Base-by-base conservation (phyloP, 129 eudicot genomes). In the Centella asiatica region DNA sequence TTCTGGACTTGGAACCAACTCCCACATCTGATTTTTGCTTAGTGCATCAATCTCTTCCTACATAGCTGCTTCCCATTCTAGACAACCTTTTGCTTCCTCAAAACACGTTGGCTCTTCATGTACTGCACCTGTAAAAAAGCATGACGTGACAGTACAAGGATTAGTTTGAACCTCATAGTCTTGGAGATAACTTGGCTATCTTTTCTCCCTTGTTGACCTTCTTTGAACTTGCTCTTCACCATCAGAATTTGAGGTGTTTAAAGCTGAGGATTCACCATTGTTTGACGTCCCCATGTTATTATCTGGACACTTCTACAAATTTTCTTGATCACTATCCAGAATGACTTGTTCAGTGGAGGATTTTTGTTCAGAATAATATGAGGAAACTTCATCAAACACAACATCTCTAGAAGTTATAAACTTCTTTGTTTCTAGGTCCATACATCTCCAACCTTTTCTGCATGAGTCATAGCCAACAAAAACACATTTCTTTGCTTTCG, bases 371-470 rank as follows among this genome's bases (percentile, higher is more conserved):
- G 2, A 3, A 19, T 31, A 4, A 4, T 15, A 58, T 10, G 27
- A 6, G 19, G 45, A n/a, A 0, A 31, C 5, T 3, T 32, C 26
- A 34, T 33, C 45, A 14, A 44, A n/a, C n/a, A n/a, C n/a, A n/a
- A 6, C 9, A 0, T 5, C 25, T 22, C 59, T 53, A 34, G 12
- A 58, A 27, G 26, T 22, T 17, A 33, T 51, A 23, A 23, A 51
- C 17, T 51, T 51, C 28, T 51, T 51, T 7, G 29, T 51, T 6
- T 2, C 5, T 1, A 31, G 33, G 14, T 20, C 17, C 29, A 51
- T 51, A 18, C 57, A 51, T 31, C 57, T 51, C 57, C 57, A 51
- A 0, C 57, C 57, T 51, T 51, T 51, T 23, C 14, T 26, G 26
- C 32, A 26, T 6, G 17, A 51, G 29, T 51, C 57, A 51, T 22